A percentile compares a stretch with the other conserved stretches of the same genome.
Conservation (phyloP, 1,139 yeast species). For the Dujonia santamariae region DNA sequence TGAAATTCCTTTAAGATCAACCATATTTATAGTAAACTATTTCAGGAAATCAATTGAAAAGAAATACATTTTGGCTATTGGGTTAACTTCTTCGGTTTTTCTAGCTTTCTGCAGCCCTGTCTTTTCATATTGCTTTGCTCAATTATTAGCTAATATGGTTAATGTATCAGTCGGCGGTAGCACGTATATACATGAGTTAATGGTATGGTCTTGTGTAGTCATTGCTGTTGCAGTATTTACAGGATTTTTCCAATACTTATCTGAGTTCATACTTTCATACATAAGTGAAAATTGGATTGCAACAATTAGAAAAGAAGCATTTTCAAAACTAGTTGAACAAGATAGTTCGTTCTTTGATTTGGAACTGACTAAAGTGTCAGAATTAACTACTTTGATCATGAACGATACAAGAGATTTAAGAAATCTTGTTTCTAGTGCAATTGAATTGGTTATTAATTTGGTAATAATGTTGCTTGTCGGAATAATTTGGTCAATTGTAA, state of each 20-base stretch:
- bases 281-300: slow-evolving; percentile 71
- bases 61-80: slow-evolving; percentile 42
- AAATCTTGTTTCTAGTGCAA: slow-evolving; percentile 55
- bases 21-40: slow-evolving; percentile 30
- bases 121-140: slow-evolving; percentile 75
- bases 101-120: slow-evolving; percentile 72
- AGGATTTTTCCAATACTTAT: slow-evolving; percentile 54
- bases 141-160: slow-evolving; percentile 57
- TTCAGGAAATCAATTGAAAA: slow-evolving; percentile 31
- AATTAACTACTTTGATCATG: slow-evolving; percentile 63
- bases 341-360: slow-evolving; percentile 53
- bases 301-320: slow-evolving; percentile 47
- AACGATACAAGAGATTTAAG: slow-evolving; percentile 82
- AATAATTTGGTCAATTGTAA: slow-evolving; percentile 66
- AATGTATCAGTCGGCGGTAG: slow-evolving; percentile 31
- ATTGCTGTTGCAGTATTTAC: slow-evolving; percentile 59
- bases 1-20: slow-evolving; percentile 25
- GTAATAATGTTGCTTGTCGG: slow-evolving; percentile 57
- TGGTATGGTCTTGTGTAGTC: slow-evolving; percentile 68
- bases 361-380: slow-evolving; percentile 44
- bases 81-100: slow-evolving; percentile 49
- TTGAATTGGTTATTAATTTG: slow-evolving; percentile 53
- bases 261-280: slow-evolving; percentile 49
- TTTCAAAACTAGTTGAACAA: slow-evolving; percentile 49
- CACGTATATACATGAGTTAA: slow-evolving; percentile 24